Percentiles rank a stretch among this genome's conserved stretches.
These are phyloP conservation scores for Globisporangium polare DNA, from an alignment of 352 stramenopile species.

Conservation along the genomic window DNA sequence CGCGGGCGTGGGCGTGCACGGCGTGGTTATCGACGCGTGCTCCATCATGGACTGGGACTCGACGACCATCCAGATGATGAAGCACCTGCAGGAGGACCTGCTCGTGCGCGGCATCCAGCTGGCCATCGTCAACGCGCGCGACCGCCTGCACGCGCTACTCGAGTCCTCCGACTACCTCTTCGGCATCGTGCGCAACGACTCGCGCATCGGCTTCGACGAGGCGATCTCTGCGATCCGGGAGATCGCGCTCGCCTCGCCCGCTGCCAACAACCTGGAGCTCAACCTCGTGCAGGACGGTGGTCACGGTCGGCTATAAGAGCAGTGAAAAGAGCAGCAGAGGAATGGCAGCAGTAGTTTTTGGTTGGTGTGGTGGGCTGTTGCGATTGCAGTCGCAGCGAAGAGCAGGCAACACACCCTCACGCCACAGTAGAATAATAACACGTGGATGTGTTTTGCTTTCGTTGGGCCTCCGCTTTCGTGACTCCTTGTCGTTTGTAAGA, in stretches of 20 bases:
- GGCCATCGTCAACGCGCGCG: constrained; percentile 72
- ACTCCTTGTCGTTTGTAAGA: too few relatives aligned
- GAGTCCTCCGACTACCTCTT: constrained; percentile 60
- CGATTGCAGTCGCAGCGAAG: too few relatives aligned
- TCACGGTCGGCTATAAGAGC: not conserved
- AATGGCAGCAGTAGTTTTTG: too few relatives aligned
- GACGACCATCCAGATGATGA: constrained; percentile 86
- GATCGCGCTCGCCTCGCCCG: not conserved
- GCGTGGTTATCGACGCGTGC: constrained; percentile 66
- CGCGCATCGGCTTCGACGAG: constrained; percentile 58
- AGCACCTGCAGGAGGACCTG: constrained; percentile 65
- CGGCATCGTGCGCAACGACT: constrained; percentile 55
- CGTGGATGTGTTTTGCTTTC: too few relatives aligned
- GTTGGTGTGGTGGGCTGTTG: too few relatives aligned
- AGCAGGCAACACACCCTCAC: too few relatives aligned
- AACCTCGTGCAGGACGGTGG: not conserved
- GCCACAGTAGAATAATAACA: too few relatives aligned
- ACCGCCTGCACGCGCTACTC: constrained; percentile 60
- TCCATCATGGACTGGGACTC: constrained; percentile 85
- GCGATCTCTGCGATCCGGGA: constrained; percentile 61
- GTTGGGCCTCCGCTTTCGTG: too few relatives aligned
- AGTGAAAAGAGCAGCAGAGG: too few relatives aligned
- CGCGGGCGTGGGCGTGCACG: constrained; percentile 36
- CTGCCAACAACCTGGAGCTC: not conserved
- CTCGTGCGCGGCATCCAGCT: constrained; percentile 53